Base-by-base conservation (phyloP, 2,329 filamentous ascomycete species). In the Coniochaeta sp. region DNA sequence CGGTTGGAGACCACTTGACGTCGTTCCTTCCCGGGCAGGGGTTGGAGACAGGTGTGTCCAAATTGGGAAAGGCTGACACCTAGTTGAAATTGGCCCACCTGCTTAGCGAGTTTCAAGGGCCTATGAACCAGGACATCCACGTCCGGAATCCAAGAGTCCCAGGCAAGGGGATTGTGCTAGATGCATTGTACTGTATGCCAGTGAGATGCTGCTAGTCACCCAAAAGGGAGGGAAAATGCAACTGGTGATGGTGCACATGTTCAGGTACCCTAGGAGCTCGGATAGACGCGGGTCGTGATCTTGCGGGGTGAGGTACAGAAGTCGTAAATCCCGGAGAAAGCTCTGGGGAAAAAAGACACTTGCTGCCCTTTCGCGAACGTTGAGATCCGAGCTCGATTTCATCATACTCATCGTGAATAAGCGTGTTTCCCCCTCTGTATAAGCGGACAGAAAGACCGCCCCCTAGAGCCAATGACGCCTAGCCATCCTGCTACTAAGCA, bases 61-160 rank as follows among this genome's bases (percentile, higher is more conserved):
- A 67, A 65, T 36, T 9, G 66, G 67, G 62, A 73, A 74, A 71
- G 70, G 69, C 73, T 79, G 79, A 79, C 71, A 79, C 76, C 68
- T 64, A 71, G 68, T 70, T 76, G 78, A 81, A 76, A 77, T 79
- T 79, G 73, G 72, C 68, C 73, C 74, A 74, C 71, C 70, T 67
- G 68, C 67, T 74, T 79, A 79, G 78, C 76, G 76, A 75, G 81
- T 83, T 83, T 83, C 78, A 81, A 79, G 77, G 76, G 71, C 65
- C 59, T 59, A 57, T 17, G 31, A 57, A 57, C 54, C 19, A 34
- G 54, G 54, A 36, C 47, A n/a, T 28, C 67, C 67, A 65, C 63
- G 65, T 60, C 66, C 69, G 68, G 68, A 70, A 68, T 64, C 64
- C 65, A 67, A 3, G 6, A 57, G 31, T 57, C 31, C 54, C 31